Percentiles rank a stretch among this genome's conserved stretches.
Conservation (phyloP, 345 rosid genomes). For the Hevea brasiliensis region DNA sequence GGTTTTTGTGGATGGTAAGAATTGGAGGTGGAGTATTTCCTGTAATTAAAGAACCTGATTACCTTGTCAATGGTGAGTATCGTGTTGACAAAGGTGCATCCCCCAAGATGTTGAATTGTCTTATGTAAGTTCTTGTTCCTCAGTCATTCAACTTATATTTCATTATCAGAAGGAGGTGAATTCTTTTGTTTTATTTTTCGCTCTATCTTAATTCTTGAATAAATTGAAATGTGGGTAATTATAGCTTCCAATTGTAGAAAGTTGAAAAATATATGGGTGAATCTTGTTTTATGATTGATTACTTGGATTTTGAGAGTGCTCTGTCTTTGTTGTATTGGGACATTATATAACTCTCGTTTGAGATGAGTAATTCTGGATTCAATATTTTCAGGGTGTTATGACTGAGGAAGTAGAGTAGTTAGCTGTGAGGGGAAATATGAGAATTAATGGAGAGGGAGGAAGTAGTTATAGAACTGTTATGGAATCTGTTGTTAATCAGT, state of each 20-base stretch:
- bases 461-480: too few relatives aligned
- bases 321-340: too few relatives aligned
- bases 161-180: background rate
- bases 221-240: background rate
- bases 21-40: conserved; percentile 99
- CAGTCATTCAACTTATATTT: background rate
- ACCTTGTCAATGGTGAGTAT: conserved; percentile 96
- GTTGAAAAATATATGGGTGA: background rate
- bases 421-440: too few relatives aligned
- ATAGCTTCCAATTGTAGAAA: background rate
- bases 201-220: background rate
- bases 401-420: too few relatives aligned
- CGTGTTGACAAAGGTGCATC: conserved; percentile 99
- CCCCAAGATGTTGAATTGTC: conserved; percentile 97
- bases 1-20: conserved; percentile 99
- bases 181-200: background rate
- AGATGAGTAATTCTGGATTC: background rate
- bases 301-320: background rate
- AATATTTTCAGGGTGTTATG: too few relatives aligned
- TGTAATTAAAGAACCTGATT: conserved; percentile 94
- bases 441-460: too few relatives aligned
- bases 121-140: conserved; percentile 65
- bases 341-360: background rate
- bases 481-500: too few relatives aligned
- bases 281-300: background rate